These are phyloP conservation scores for Ambrosia hybrid DNA, from an alignment of 140 eudicot genomes.

Conservation along the genomic window DNA sequence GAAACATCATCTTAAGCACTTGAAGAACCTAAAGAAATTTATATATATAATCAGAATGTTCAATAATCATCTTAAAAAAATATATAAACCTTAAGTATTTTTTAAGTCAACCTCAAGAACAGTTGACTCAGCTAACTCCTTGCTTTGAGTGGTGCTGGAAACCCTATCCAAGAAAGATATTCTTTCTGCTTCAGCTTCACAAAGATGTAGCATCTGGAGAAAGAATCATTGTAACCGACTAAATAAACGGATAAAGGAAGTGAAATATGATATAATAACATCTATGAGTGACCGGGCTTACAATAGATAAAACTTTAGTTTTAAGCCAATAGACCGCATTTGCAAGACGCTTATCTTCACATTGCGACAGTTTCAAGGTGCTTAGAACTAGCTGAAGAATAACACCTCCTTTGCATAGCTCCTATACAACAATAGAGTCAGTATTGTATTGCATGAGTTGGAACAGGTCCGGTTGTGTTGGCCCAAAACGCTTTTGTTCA, in stretches of 20 bases:
- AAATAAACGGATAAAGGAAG: background rate
- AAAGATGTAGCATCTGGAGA: slow-evolving; percentile 73
- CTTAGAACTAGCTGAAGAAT: slow-evolving; percentile 57
- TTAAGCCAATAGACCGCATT: slow-evolving; percentile 60
- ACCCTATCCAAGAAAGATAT: slow-evolving; percentile 67
- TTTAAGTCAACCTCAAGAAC: slow-evolving; percentile 55
- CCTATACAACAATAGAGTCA: slow-evolving; percentile 40
- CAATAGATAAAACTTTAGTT: slow-evolving; percentile 65
- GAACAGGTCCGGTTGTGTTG: no score
- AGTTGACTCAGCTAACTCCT: slow-evolving; percentile 63
- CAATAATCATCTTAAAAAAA: background rate
- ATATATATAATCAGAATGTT: background rate
- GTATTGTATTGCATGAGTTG: background rate
- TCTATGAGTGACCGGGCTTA: slow-evolving; percentile 36
- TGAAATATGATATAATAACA: background rate
- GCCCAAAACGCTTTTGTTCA: background rate
- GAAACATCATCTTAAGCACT: slow-evolving; percentile 49
- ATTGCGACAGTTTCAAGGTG: slow-evolving; percentile 41
- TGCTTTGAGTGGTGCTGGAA: slow-evolving; percentile 54
- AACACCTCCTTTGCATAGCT: slow-evolving; percentile 63
- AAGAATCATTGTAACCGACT: slow-evolving; percentile 11
- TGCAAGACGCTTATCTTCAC: slow-evolving; percentile 29
- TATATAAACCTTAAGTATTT: background rate
- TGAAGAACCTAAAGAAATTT: slow-evolving; percentile 54
- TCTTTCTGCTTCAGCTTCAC: slow-evolving; percentile 54